Evolutionary conservation across 495 filamentous ascomycete species (phyloP).

Genomic region (Neurospora sp.): DNA sequence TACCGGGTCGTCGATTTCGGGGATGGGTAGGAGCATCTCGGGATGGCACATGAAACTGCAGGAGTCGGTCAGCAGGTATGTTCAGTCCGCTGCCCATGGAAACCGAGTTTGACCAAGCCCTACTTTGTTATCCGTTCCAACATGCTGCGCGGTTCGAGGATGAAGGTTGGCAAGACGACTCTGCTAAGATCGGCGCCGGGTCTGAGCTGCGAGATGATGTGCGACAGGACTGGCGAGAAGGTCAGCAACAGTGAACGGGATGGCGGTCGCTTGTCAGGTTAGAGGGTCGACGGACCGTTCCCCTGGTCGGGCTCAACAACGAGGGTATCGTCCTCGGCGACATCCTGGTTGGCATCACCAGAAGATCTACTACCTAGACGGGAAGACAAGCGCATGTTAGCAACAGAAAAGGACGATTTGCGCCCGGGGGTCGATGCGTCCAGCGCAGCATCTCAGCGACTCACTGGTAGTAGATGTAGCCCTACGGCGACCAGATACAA

Average conservation of each 20-base stretch:
- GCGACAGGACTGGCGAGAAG: constrained; percentile 58
- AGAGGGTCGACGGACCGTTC: constrained; percentile 42
- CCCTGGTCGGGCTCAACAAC: constrained; percentile 69
- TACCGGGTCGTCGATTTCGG: constrained; percentile 79
- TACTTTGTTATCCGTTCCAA: constrained; percentile 98
- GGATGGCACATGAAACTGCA: constrained; percentile 98
- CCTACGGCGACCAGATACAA: constrained; percentile 25
- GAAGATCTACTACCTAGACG: constrained; percentile 40
- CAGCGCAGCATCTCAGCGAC: constrained; percentile 8
- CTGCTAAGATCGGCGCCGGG: constrained; percentile 92
- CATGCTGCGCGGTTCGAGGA: constrained; percentile 95
- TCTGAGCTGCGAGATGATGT: constrained; percentile 94
- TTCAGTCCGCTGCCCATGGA: neutral
- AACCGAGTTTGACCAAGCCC: constrained; percentile 5
- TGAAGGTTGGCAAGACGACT: constrained; percentile 94
- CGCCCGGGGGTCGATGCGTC: neutral
- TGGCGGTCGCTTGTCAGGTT: neutral
- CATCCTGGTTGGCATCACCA: constrained; percentile 22
- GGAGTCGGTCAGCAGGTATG: constrained; percentile 14
- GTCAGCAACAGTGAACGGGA: constrained; percentile 1
- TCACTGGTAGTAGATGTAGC: constrained; percentile 29
- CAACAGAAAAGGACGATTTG: neutral
- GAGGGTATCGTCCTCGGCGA: constrained; percentile 59
- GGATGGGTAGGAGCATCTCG: constrained; percentile 83
- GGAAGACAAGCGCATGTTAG: constrained; percentile 5